Base-by-base conservation (phyloP, 2,329 filamentous ascomycete species). In the Microdochium nivale region DNA sequence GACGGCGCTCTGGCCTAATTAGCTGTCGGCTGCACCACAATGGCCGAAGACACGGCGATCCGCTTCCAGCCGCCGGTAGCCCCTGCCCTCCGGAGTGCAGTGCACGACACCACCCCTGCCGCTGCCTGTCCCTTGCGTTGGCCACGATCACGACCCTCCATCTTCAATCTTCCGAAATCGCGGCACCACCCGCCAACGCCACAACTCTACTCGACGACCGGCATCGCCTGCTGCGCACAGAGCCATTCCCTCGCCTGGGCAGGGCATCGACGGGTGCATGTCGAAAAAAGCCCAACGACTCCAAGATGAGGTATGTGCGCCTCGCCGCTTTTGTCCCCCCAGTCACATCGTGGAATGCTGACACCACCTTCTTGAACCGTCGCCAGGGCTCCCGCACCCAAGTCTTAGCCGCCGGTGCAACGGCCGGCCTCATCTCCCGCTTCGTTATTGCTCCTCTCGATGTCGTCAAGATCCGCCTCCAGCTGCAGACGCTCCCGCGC, bases 391-490 rank as follows among this genome's bases (percentile, higher is more conserved):
- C 79, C 50, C 74, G 67, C 55, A 67, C 78, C 46, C 79, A 83
- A 63, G 78, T 80, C 55, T 72, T 81, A 49, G 65, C 72, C 47
- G 79, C 80, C 43, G 80, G 80, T 51, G 78, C 75, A 48, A 74
- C 75, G 58, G 89, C 94, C 57, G 94, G 94, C 53, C 80, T 97
- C 58, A 83, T 97, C 57, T 94, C 94, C 51, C 86, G 91, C 66
- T 97, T 99, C 75, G 82, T 94, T 64, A 86, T 97, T 65, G 90
- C 94, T 19, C 94, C 94, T 50, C 87, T 99, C 59, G 94, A 99
- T 69, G 94, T 99, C 56, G 84, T 97, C 72, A 97, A 99, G 76
- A 99, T 99, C 71, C 88, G 94, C 47, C 84, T 97, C 47, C 94
- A 99, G 68, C 83, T 99, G 19, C 94, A 97, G 69, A 82, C 88